Base-by-base conservation (phyloP, 192 early-diverging fungal genomes). In the Mortierella antarctica region DNA sequence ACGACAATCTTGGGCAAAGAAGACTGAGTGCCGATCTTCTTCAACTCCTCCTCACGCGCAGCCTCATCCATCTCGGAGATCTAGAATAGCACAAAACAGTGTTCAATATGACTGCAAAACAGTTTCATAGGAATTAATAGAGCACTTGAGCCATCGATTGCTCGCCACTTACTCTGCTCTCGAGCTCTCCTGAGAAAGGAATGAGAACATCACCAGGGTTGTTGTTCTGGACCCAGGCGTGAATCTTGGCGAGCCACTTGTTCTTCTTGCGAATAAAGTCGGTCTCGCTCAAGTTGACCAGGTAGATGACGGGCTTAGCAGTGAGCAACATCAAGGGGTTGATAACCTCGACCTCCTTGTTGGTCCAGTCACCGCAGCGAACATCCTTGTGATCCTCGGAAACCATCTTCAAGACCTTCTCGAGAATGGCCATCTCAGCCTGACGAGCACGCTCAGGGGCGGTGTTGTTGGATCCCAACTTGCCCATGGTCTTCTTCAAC, bases 251-350 rank as follows among this genome's bases (percentile, higher is more conserved):
- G 54, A 97, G 85, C 91, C 91, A 96, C 90, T 94, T 95, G 89
- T 97, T 97, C 90, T 98, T 99, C 85, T 95, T 97, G 70, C 95
- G 90, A 46, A 93, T 77, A 70, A 91, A 99, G 74, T 98, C 97
- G 61, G 88, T 86, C 82, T 97, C 93, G 74, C 87, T 90, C 57
- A 99, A 86, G 85, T 99, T 99, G 73, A 90, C 91, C 63, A 99
- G 90, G 82, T 96, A 97, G 58, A 97, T 95, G 50, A 96, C 96
- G 7, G 98, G 96, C 85, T 99, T 99, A 78, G 96, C 95, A 13
- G 97, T 98, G 64, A 99, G 80, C 59, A 99, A 87, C 53, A 88
- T 85, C 74, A 96, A 88, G 49, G 79, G 63, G 83, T 98, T 98
- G 89, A 98, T 96, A 42, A 95, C 81, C 47, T 95, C 95, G 40